Evolutionary conservation across 805 yeast genomes (phyloP).

Genomic region (Cyberlindnera bimundalis): DNA sequence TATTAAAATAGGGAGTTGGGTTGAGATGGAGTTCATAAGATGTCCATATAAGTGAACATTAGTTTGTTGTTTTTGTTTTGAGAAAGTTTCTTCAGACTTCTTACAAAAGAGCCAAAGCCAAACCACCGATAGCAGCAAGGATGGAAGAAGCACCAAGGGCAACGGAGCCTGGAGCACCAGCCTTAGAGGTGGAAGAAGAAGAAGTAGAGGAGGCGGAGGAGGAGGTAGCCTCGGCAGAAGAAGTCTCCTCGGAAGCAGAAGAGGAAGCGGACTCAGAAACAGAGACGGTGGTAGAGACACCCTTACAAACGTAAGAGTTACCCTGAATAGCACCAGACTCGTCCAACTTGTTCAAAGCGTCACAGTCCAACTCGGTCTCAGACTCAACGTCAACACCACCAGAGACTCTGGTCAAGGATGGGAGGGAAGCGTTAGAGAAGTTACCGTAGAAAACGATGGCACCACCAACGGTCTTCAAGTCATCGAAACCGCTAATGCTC

Average conservation of each 20-base stretch:
- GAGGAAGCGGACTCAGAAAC: slow-evolving; percentile 30
- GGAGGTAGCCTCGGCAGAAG: slow-evolving; percentile 18
- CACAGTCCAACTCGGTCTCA: slow-evolving; percentile 77
- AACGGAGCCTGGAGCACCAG: slow-evolving; percentile 37
- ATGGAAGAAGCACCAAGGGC: slow-evolving; percentile 46
- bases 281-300: slow-evolving; percentile 46
- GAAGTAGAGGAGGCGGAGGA: slow-evolving; percentile 27
- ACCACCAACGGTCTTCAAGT: slow-evolving; percentile 77
- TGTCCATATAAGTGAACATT: neutral
- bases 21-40: neutral
- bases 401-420: slow-evolving; percentile 68
- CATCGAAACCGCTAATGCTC: slow-evolving; percentile 68
- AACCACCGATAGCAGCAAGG: slow-evolving; percentile 44
- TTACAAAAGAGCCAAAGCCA: slow-evolving; percentile 45
- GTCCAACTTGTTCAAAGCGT: slow-evolving; percentile 67
- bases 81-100: slow-evolving; percentile 6
- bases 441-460: slow-evolving; percentile 79
- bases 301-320: slow-evolving; percentile 75
- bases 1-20: neutral
- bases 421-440: slow-evolving; percentile 76
- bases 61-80: neutral
- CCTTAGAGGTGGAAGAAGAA: slow-evolving; percentile 31
- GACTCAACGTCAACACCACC: slow-evolving; percentile 91
- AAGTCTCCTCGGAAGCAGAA: slow-evolving; percentile 27
- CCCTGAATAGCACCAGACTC: slow-evolving; percentile 84